These are phyloP conservation scores for Vishniacozyma victoriae DNA, from an alignment of 768 basidiomycete species.

Conservation along the genomic window DNA sequence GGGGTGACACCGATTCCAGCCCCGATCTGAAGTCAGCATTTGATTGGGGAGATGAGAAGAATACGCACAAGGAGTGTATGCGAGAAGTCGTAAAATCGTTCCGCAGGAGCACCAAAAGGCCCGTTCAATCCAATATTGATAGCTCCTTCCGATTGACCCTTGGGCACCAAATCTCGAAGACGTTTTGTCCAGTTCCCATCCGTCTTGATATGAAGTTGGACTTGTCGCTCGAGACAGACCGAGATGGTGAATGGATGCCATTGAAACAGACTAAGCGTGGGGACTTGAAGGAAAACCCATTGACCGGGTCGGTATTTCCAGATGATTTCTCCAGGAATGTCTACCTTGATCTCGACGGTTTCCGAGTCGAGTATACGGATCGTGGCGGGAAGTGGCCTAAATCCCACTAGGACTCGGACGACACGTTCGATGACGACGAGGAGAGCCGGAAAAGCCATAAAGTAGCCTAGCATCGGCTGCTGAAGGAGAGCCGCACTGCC, in stretches of 20 bases:
- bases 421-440: slow-evolving; percentile 18
- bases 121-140: slow-evolving; percentile 19
- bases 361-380: slow-evolving; percentile 12
- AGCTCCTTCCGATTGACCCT: not conserved
- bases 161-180: slow-evolving; percentile 4
- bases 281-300: slow-evolving; percentile 20
- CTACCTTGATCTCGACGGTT: slow-evolving; percentile 13
- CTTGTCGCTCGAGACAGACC: slow-evolving; percentile 6
- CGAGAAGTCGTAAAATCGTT: slow-evolving; percentile 23
- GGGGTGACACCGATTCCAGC: slow-evolving; percentile 24
- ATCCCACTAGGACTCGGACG: slow-evolving; percentile 8
- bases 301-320: slow-evolving; percentile 23
- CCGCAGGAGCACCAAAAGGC: slow-evolving; percentile 24
- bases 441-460: slow-evolving; percentile 23
- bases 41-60: not conserved
- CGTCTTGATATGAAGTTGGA: slow-evolving; percentile 22
- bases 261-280: slow-evolving; percentile 6
- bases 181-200: slow-evolving; percentile 21
- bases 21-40: too few species aligned
- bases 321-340: not conserved
- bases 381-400: slow-evolving; percentile 8
- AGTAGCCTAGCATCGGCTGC: slow-evolving; percentile 25
- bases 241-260: slow-evolving; percentile 27
- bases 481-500: slow-evolving; percentile 14
- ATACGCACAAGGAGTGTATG: slow-evolving; percentile 15